Base-by-base conservation (phyloP, 345 rosid species). In the Salix purpurea region DNA sequence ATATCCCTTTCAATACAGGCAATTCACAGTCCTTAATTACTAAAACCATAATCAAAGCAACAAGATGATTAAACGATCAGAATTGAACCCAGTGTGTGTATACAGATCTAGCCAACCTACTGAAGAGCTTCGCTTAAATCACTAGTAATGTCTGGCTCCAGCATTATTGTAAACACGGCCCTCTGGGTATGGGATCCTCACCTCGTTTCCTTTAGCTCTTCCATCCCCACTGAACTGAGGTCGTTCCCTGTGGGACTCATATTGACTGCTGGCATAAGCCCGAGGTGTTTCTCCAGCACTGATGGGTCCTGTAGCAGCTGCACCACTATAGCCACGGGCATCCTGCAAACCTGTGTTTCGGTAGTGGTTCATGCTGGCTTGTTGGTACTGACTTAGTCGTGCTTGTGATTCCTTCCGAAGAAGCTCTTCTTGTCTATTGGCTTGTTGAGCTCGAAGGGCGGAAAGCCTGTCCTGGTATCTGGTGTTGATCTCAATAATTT, bases 381-480 rank as follows among this genome's bases (percentile, higher is more conserved):
- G 81, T 40, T 77, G 76, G 48, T 77, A 70, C 30, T 74, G 81
- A 26, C 36, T 68, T 44, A 73, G 65, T 56, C 78, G 66, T 8
- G 72, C 60, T 6, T 71, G 71, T 71, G 74, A 78, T 71, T 75
- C 79, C 67, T 71, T 78, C 23, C 18, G 13, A 40, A 78, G 76
- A 65, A 74, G 50, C 50, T 77, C 81, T 36, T 82, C 74, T 60
- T 74, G 78, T 48, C 66, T 21, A 67, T 72, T 37, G 58, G 67
- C 36, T 6, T 72, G 82, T 60, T 68, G 77, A 21, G 66, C 70
- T 30, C 62, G 28, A 18, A 74, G n/a, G 39, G 68, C 50, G 19
- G 72, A 69, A 39, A 74, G 58, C 32, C 70, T 79, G 36, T 74
- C 84, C 52, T 76, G 78, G 78, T 76, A 77, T 58, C 67, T 64